Base-by-base conservation (phyloP, 352 stramenopile genomes). In the Saprolegnia parasitica region DNA sequence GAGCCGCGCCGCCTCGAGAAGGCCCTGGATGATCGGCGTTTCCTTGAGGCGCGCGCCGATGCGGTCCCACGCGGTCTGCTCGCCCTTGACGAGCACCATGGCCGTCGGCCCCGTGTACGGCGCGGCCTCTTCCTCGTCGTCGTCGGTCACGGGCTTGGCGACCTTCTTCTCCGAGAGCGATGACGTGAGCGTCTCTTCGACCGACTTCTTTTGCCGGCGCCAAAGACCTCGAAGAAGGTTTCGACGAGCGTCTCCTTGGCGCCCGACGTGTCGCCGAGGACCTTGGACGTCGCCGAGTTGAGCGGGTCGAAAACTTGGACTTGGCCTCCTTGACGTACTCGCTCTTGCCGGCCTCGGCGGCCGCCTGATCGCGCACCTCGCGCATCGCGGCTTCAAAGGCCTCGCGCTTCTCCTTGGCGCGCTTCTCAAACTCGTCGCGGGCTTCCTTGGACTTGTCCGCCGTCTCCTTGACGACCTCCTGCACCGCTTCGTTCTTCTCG, bases 11-110 rank as follows among this genome's bases (percentile, higher is more conserved):
- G 86, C 87, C 71, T 93, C 81, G 32, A 95, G 71, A 60, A 95
- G 92, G 66, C 84, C 84, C 72, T 95, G 83, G 76, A 99, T 98
- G 68, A 99, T 98, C 13, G 96, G 96, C 11, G 96, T 92, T 76
- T 98, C 93, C 8, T 83, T 82, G 74, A 99, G 90, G 64, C 95
- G 87, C 58, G 90, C 88, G 67, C 95, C 95, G 72, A 98, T 95
- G 71, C 89, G 84, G 73, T 98, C 91, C 93, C 93, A 99, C 20
- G 95, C 91, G 57, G 86, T 96, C 29, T 97, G 88, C 56, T 96
- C 83, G 63, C 98, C 90, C 78, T 98, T 97, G 37, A 98, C 89
- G 26, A 84, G 74, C 11, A 94, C 86, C 65, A 94, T 76, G 24
- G 86, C 86, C 40, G 81, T 90, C 23, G 81, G 81, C 3, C 86